Evolutionary conservation across 345 rosid genomes (phyloP).

Genomic region (Arabidopsis suecica): DNA sequence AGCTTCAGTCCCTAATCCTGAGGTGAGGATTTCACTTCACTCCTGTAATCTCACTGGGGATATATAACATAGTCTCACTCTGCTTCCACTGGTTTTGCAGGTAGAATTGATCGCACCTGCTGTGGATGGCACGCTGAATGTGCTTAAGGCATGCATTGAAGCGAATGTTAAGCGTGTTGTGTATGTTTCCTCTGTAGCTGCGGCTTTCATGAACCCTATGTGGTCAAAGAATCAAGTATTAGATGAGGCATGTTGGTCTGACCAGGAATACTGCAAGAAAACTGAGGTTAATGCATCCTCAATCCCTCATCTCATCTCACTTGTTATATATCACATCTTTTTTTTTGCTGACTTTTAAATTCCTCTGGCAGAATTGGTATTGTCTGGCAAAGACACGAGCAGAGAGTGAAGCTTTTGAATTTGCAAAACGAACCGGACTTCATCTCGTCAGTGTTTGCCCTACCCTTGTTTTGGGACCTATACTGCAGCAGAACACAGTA

Average conservation of each 20-base stretch:
- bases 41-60: no score
- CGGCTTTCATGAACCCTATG: conserved; percentile 57
- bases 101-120: conserved; percentile 67
- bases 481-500: conserved; percentile 60
- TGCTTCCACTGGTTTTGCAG: conserved; percentile 36
- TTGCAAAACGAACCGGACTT: conserved; percentile 57
- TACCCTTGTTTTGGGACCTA: conserved; percentile 59
- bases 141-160: conserved; percentile 66
- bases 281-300: conserved; percentile 49
- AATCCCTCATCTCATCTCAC: not conserved
- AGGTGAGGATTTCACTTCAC: conserved; percentile 30
- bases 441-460: conserved; percentile 67
- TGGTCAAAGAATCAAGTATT: conserved; percentile 58
- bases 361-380: conserved; percentile 69
- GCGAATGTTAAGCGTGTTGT: conserved; percentile 66
- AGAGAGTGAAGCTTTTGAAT: conserved; percentile 72
- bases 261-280: conserved; percentile 56
- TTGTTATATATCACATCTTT: not conserved
- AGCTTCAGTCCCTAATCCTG: conserved; percentile 51
- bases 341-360: not conserved
- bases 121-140: conserved; percentile 70
- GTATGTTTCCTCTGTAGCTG: conserved; percentile 64
- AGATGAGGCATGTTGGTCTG: conserved; percentile 75
- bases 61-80: conserved; percentile 7
- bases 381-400: conserved; percentile 73